Conservation (phyloP, 129 eudicot genomes). For the Rutidosis leptorrhynchoides region DNA sequence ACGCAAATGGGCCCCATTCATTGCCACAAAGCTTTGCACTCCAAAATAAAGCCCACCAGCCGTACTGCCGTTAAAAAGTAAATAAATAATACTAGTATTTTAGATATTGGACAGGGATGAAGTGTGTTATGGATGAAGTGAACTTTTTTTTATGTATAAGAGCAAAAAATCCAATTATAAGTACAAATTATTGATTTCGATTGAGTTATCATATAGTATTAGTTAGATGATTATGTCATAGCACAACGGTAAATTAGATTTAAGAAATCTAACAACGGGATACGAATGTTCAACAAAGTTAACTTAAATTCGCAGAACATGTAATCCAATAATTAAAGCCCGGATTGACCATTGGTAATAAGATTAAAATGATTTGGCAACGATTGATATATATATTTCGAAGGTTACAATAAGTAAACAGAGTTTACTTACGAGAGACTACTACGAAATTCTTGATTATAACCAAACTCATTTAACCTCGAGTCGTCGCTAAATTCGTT, state of each 20-base stretch:
- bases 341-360: slow-evolving; percentile 4
- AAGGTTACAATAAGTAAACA: neutral
- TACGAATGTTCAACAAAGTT: slow-evolving; percentile 8
- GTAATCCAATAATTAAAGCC: neutral
- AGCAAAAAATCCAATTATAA: no score
- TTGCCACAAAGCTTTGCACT: slow-evolving; percentile 61
- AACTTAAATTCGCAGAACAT: neutral
- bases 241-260: neutral
- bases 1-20: slow-evolving; percentile 59
- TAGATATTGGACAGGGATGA: no score
- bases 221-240: no score
- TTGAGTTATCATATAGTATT: no score
- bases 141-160: no score
- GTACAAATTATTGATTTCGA: neutral
- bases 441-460: slow-evolving; percentile 65
- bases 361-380: neutral
- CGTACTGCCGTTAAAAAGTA: no score
- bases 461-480: slow-evolving; percentile 53
- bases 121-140: no score
- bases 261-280: slow-evolving; percentile 14
- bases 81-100: no score
- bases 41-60: slow-evolving; percentile 77
- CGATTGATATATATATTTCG: neutral
- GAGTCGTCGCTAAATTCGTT: slow-evolving; percentile 29
- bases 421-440: slow-evolving; percentile 52